phyloP scores from a whole-genome alignment of 2,329 filamentous ascomycete genomes.

The Fusarium sambucinum region DNA sequence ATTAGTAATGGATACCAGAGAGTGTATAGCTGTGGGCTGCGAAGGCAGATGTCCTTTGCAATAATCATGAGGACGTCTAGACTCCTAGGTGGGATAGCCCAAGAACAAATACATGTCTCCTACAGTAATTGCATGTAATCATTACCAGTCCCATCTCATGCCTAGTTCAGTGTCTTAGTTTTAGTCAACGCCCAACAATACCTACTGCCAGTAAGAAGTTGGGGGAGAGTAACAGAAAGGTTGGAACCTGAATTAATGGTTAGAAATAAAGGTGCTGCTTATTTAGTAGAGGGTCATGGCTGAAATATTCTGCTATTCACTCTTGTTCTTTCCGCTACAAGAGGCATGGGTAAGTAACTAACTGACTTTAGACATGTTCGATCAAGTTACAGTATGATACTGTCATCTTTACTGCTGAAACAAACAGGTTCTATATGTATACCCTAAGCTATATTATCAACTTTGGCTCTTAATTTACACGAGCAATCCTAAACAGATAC shows the following conservation, averaged over 20 bases:
- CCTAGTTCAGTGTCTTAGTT: not conserved
- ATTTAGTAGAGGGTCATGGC: not conserved
- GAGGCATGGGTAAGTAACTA: not conserved
- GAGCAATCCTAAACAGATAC: not conserved
- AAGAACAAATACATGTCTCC: not conserved
- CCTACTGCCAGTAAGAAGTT: not conserved
- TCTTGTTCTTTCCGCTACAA: not conserved
- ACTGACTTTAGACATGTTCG: not conserved
- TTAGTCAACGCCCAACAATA: too few relatives aligned
- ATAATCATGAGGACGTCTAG: conserved; percentile 3
- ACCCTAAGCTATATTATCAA: not conserved
- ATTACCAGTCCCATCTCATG: not conserved
- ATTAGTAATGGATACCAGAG: not conserved
- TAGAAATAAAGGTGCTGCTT: not conserved
- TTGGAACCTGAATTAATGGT: not conserved
- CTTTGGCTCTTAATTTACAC: not conserved
- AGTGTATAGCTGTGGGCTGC: conserved; percentile 8
- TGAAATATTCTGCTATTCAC: not conserved
- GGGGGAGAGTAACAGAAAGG: not conserved
- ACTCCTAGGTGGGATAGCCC: not conserved
- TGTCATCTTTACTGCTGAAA: not conserved
- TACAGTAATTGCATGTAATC: conserved; percentile 5
- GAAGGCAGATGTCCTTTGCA: conserved; percentile 14
- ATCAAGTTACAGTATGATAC: not conserved
- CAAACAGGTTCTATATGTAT: not conserved